These are phyloP conservation scores for Ophiocordyceps unilateralis DNA, from an alignment of 2,329 filamentous ascomycete species.

Conservation along the genomic window DNA sequence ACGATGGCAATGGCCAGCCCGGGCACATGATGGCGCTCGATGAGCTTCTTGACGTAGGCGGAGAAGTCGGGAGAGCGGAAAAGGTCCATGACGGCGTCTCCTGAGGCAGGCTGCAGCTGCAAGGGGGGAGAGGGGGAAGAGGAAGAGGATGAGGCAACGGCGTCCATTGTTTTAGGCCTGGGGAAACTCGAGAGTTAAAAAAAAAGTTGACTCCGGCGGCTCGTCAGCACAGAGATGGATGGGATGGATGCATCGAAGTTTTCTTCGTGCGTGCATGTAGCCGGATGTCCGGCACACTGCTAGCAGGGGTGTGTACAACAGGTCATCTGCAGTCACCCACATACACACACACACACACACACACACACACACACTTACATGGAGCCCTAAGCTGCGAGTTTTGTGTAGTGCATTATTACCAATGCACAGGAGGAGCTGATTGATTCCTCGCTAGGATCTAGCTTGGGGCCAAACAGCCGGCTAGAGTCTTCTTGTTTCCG, in stretches of 20 bases:
- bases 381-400: no score
- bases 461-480: no score
- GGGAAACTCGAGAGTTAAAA: not conserved
- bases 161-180: not conserved
- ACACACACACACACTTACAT: no score
- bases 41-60: constrained; percentile 5
- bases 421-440: no score
- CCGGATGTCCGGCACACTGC: not conserved
- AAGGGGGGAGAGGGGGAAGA: not conserved
- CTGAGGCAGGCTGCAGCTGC: not conserved
- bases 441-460: no score
- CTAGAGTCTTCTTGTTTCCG: no score
- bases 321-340: not conserved
- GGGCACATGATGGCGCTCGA: constrained; percentile 7
- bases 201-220: not conserved
- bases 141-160: not conserved
- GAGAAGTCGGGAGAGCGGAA: constrained; percentile 5
- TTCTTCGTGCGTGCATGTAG: not conserved
- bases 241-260: not conserved
- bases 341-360: not conserved
- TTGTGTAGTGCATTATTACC: no score
- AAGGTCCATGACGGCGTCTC: constrained; percentile 3
- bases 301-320: constrained; percentile 4
- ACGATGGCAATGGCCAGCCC: constrained; percentile 10
- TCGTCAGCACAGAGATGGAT: not conserved